Percentiles rank a stretch among this genome's conserved stretches.
Evolutionary conservation across 2,329 filamentous ascomycete genomes (phyloP).

Genomic region (Didymella lethalis): DNA sequence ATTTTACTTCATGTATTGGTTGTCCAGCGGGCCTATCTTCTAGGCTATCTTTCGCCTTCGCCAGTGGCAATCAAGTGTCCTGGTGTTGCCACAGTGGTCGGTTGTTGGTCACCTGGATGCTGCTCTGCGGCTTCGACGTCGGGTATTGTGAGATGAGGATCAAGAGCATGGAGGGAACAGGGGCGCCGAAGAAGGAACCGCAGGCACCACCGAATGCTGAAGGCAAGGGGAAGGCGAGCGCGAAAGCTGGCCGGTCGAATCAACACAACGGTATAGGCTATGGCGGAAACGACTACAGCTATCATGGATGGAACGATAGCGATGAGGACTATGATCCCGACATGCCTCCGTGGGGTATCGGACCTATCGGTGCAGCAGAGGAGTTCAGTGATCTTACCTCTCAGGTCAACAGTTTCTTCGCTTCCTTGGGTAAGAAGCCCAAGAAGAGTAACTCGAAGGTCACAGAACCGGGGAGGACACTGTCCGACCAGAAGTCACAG

Average conservation of each 20-base stretch:
- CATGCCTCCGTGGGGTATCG: not conserved
- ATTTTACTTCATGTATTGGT: conserved; percentile 25
- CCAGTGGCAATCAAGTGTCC: conserved; percentile 22
- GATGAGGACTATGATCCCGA: not conserved
- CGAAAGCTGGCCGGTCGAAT: not conserved
- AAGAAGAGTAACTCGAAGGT: not conserved
- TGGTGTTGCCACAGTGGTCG: conserved; percentile 50
- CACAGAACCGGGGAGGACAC: not conserved
- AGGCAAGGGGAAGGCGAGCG: conserved; percentile 4
- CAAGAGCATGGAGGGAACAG: conserved; percentile 17
- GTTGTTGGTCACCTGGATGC: conserved; percentile 47
- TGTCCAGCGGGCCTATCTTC: conserved; percentile 22
- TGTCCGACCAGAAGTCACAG: not conserved
- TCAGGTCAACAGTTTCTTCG: not conserved
- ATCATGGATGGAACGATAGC: not conserved
- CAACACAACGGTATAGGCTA: conserved; percentile 25
- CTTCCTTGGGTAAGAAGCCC: not conserved
- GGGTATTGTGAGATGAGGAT: conserved; percentile 20
- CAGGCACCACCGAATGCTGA: not conserved
- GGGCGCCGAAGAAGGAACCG: conserved; percentile 12
- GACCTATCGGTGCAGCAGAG: not conserved
- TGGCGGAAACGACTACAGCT: conserved; percentile 8
- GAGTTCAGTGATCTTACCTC: not conserved
- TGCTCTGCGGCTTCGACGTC: conserved; percentile 51
- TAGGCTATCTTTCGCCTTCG: conserved; percentile 6